Base-by-base conservation (phyloP, 1,284 basidiomycete species). In the Rhodotorula glutinis region DNA sequence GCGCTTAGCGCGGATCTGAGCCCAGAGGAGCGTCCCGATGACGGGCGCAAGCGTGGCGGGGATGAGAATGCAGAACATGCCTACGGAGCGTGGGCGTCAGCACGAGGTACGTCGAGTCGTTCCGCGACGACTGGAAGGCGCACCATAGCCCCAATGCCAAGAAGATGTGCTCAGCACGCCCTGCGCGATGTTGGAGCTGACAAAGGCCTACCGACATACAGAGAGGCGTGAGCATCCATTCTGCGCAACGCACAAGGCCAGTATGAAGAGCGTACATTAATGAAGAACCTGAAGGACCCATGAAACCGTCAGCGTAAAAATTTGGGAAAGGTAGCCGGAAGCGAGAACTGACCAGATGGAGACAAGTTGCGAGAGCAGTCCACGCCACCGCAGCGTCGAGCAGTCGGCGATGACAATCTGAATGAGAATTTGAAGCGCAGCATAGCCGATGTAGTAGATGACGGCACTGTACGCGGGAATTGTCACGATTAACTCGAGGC, bases 81-180 rank as follows among this genome's bases (percentile, higher is more conserved):
- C 29, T 27, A 41, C 9, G 38, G 14, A 16, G 25, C n/a, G 49
- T 14, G 5, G 11, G 14, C 14, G 14, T 27, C 13, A 13, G 29
- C 56, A 27, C 46, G 29, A 25, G 40, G 14, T 9, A 7, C 11
- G 33, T n/a, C 23, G 21, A 40, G 33, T 54, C 8, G 7, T 1
- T 11, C n/a, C 11, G 21, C 23, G 29, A 5, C 16, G 3, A 9
- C 8, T 2, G 47, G 25, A 51, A 38, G 29, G 27, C 16, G 38
- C 10, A 19, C 61, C 71, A 57, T 73, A 65, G 88, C 89, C 89
- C 86, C 87, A 88, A 77, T 89, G 80, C 90, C 89, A 91, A 43
- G 80, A 78, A 17, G 74, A 70, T 14, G 75, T 69, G 71, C 83
- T 80, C 57, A 84, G 79, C 56, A 90, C 79, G 14, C 86, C 80